Evolutionary conservation across 176 grass and related monocot species (phyloP).

Genomic region (Urochloa ruziziensis): DNA sequence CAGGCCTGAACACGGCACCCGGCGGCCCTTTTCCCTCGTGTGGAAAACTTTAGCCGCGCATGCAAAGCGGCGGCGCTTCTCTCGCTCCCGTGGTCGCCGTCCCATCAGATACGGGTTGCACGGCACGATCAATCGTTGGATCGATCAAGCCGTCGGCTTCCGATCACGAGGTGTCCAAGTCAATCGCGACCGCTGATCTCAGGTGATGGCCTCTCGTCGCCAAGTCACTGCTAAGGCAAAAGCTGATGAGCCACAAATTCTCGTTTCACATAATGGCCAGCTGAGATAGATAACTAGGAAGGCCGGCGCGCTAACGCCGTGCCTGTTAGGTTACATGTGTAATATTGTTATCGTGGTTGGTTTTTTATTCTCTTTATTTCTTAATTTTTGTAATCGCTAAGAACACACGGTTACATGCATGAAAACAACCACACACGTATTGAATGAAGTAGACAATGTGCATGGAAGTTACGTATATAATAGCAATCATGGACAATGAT

Average conservation of each 20-base stretch:
- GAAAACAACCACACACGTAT: too few relatives aligned
- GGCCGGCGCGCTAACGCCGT: too few relatives aligned
- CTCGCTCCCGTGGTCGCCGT: background rate
- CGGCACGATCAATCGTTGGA: background rate
- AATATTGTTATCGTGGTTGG: too few relatives aligned
- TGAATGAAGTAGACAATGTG: too few relatives aligned
- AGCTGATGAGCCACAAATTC: too few relatives aligned
- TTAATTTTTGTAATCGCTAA: too few relatives aligned
- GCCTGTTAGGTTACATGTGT: too few relatives aligned
- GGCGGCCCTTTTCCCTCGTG: background rate
- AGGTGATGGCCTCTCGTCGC: background rate
- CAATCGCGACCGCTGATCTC: background rate
- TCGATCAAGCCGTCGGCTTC: background rate
- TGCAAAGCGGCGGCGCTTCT: background rate
- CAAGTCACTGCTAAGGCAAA: background rate
- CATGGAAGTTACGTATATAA: too few relatives aligned
- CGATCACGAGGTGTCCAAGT: background rate
- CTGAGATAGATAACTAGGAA: background rate
- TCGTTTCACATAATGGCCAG: too few relatives aligned
- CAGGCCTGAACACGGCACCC: background rate
- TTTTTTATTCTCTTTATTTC: too few relatives aligned
- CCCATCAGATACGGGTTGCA: background rate
- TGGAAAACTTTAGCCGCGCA: background rate
- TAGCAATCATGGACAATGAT: too few relatives aligned
- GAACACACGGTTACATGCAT: too few relatives aligned